A percentile compares a stretch with the other conserved stretches of the same genome.
phyloP scores from a whole-genome alignment of 2,329 filamentous ascomycete genomes.

The Botrytis porri region DNA sequence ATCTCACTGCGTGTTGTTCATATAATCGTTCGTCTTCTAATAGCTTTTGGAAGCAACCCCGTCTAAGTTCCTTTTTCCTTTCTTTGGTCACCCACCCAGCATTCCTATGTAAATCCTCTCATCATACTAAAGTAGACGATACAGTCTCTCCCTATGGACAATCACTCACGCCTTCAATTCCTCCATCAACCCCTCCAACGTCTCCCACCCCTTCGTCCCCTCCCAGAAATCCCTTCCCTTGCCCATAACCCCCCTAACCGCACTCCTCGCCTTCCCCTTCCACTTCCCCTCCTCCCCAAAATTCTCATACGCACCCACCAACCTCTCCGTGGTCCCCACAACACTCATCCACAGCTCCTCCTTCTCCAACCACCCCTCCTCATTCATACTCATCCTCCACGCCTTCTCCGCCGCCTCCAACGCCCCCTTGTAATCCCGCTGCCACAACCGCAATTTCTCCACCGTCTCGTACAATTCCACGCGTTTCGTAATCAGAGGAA shows the following conservation, averaged over 20 bases:
- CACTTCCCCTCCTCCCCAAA: slow-evolving; percentile 70
- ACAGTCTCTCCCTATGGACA: neutral
- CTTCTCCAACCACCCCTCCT: slow-evolving; percentile 41
- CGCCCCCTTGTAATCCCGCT: slow-evolving; percentile 65
- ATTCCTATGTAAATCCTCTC: neutral
- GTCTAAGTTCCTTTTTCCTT: neutral
- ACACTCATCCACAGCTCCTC: slow-evolving; percentile 57
- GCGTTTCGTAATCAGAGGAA: slow-evolving; percentile 80
- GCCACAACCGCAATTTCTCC: slow-evolving; percentile 70
- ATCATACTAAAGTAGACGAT: neutral
- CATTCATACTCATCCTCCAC: slow-evolving; percentile 65
- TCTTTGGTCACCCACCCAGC: neutral
- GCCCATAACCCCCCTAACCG: slow-evolving; percentile 77
- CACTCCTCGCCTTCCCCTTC: slow-evolving; percentile 85
- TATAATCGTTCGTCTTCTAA: neutral
- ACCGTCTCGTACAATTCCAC: slow-evolving; percentile 75
- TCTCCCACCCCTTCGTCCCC: slow-evolving; percentile 65
- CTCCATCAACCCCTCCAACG: slow-evolving; percentile 55
- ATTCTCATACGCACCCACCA: slow-evolving; percentile 81
- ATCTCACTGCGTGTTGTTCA: neutral
- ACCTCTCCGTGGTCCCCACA: slow-evolving; percentile 66
- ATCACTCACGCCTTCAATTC: slow-evolving; percentile 44
- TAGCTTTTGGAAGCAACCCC: neutral
- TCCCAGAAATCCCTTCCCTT: slow-evolving; percentile 83
- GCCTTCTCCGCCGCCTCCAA: slow-evolving; percentile 85